Percentiles rank a stretch among this genome's conserved stretches.
Conservation (phyloP, 306 rosid species). For the Cicer chorassanicum region DNA sequence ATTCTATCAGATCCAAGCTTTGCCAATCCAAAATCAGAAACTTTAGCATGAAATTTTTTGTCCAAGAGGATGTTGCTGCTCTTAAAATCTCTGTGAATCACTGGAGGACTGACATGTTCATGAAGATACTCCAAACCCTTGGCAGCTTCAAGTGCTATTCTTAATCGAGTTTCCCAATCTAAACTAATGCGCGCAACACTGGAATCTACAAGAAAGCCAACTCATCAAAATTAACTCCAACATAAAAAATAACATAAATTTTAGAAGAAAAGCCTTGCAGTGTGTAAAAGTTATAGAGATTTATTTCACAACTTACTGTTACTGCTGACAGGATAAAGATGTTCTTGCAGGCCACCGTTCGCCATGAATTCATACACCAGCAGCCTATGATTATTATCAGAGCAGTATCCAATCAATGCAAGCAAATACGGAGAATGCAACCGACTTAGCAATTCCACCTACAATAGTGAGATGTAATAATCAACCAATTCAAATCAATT, state of each 20-base stretch:
- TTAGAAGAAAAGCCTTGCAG: too few relatives aligned
- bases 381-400: conserved; percentile 75
- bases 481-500: conserved; percentile 39
- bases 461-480: conserved; percentile 35
- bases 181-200: conserved; percentile 55
- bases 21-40: conserved; percentile 95
- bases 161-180: conserved; percentile 88
- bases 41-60: conserved; percentile 81
- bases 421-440: conserved; percentile 84
- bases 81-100: conserved; percentile 95
- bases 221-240: conserved; percentile 30
- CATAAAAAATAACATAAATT: conserved; percentile 27
- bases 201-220: conserved; percentile 56
- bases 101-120: conserved; percentile 88
- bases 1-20: conserved; percentile 90
- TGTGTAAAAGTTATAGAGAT: too few relatives aligned
- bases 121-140: conserved; percentile 95
- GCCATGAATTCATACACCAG: conserved; percentile 93
- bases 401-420: conserved; percentile 86
- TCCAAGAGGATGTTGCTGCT: conserved; percentile 94
- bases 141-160: conserved; percentile 95
- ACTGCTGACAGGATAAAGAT: conserved; percentile 82
- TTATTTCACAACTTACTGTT: conserved; percentile 30
- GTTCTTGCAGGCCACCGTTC: conserved; percentile 91
- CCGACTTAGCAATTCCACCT: conserved; percentile 89